Conservation (phyloP, 1,139 yeast species). For the Wickerhamomyces sp. region DNA sequence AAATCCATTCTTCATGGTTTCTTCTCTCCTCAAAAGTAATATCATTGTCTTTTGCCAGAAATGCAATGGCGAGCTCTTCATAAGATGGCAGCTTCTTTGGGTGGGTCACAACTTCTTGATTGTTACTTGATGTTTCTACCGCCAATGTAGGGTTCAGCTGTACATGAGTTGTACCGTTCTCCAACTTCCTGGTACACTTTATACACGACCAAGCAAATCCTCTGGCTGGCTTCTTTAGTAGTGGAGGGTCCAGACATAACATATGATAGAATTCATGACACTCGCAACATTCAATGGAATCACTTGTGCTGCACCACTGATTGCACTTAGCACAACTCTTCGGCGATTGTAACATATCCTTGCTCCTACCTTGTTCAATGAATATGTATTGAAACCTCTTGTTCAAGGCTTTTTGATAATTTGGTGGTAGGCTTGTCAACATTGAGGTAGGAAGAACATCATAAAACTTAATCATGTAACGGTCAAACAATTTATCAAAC, state of each 20-base stretch:
- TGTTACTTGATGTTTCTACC: not conserved
- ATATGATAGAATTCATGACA: conserved; percentile 72
- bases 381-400: conserved; percentile 71
- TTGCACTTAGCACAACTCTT: conserved; percentile 71
- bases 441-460: conserved; percentile 64
- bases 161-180: conserved; percentile 3
- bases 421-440: conserved; percentile 44
- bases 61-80: conserved; percentile 54
- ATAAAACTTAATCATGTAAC: conserved; percentile 80
- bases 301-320: conserved; percentile 77
- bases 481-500: conserved; percentile 80
- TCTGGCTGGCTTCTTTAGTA: conserved; percentile 71
- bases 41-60: conserved; percentile 40
- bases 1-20: conserved; percentile 68
- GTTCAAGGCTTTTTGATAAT: conserved; percentile 57
- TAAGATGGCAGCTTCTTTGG: conserved; percentile 42
- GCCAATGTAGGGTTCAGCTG: not conserved
- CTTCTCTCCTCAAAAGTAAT: conserved; percentile 44
- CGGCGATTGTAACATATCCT: conserved; percentile 59
- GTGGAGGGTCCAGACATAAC: conserved; percentile 84
- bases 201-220: conserved; percentile 97
- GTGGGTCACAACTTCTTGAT: not conserved
- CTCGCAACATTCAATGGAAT: conserved; percentile 78
- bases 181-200: conserved; percentile 50
- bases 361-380: conserved; percentile 65